These are phyloP conservation scores for Nitzschia sp. DNA, from an alignment of 108 stramenopile species.

Conservation along the genomic window DNA sequence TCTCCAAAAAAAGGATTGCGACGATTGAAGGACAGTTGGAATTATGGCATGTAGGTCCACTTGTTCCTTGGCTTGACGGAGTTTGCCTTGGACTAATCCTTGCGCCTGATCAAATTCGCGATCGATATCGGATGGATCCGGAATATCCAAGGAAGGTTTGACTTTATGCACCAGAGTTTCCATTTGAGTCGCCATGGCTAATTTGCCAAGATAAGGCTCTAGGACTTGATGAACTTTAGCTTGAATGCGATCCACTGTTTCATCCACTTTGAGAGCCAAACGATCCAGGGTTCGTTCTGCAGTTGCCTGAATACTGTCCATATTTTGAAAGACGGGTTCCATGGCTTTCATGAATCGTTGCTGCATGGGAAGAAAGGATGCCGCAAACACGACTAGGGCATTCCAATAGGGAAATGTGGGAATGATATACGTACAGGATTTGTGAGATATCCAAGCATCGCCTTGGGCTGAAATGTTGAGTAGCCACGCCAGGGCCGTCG, in stretches of 20 bases:
- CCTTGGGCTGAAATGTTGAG: background rate
- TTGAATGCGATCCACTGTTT: constrained; percentile 1
- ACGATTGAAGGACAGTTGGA: constrained; percentile 5
- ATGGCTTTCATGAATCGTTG: constrained; percentile 1
- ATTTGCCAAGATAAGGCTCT: constrained; percentile 5
- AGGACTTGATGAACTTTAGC: background rate
- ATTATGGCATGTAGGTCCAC: background rate
- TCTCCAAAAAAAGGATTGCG: constrained; percentile 4
- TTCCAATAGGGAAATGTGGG: constrained; percentile 9
- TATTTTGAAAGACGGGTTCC: constrained; percentile 9
- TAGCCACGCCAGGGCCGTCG: constrained; percentile 5
- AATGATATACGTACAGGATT: background rate
- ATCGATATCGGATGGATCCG: constrained; percentile 11
- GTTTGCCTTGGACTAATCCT: background rate
- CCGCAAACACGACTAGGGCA: constrained; percentile 6
- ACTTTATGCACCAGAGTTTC: background rate
- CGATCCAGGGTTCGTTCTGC: background rate
- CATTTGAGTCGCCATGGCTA: background rate
- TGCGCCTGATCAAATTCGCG: constrained; percentile 16
- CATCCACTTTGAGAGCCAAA: constrained; percentile 2
- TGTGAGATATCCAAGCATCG: background rate
- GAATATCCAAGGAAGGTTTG: constrained; percentile 12
- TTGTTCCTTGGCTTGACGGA: constrained; percentile 20
- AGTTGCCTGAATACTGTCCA: background rate
- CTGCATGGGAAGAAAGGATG: constrained; percentile 5